Evolutionary conservation across 108 stramenopile species (phyloP), one percentile per base, ranked within the genome.

Genomic region (Nitzschia putrida): DNA sequence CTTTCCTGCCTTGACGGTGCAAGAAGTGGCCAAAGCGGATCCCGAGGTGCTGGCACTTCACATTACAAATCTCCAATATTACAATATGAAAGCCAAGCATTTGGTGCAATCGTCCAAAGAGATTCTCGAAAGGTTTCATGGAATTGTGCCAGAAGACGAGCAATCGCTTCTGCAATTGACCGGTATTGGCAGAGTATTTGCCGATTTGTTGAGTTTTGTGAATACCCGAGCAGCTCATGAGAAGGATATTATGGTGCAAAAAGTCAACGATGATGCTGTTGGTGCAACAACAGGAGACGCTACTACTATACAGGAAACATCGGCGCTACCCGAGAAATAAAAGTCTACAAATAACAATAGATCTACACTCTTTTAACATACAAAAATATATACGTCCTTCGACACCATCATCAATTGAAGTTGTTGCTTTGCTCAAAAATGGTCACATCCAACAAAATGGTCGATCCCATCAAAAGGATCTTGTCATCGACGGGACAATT

Each of bases 111-210:
- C 89, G 53, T 74, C 89, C 7, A 57, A 81, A 42, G 87, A 88
- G 53, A 72, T 91, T 16, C 16, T 74, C 11, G 16, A 23, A 4
- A 66, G 67, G 23, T 84, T 82, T 51, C 61, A 76, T 25, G 89
- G 87, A 22, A n/a, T 64, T n/a, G 89, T 91, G 0, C 89, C 89
- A 29, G 89, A 88, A 79, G 72, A 78, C n/a, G 73, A 76, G 41
- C 10, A 42, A 14, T 61, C 73, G 7, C 50, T 91, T 25, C 40
- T 78, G 45, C 49, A 80, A 42, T 69, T 91, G 0, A 85, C 85
- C 6, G 89, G 87, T 0, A 85, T 91, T 57, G 89, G 89, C 2
- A 85, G 81, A 18, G 79, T 76, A 20, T 71, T 88, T 65, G 86
- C 87, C 41, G 78, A 83, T 43, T 66, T 91, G 42, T 45, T 91